phyloP scores from a whole-genome alignment of 1,284 basidiomycete species.

The Trichosporon inkin region DNA sequence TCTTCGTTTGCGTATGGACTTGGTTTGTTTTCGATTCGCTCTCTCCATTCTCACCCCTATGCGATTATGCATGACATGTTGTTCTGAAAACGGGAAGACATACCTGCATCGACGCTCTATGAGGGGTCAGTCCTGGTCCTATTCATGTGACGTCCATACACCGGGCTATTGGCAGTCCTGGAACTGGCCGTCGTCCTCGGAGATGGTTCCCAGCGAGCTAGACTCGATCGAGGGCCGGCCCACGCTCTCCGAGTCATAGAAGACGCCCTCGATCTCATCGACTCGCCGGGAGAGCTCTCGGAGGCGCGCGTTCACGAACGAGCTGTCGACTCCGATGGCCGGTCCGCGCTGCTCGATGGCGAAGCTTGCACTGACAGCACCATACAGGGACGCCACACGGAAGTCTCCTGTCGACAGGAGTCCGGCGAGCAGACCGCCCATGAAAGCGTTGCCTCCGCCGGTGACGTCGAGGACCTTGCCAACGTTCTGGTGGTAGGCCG shows the following conservation, averaged over 20 bases:
- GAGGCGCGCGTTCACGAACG: slow-evolving; percentile 32
- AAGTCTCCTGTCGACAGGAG: slow-evolving; percentile 59
- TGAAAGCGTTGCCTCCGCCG: slow-evolving; percentile 81
- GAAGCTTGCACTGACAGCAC: slow-evolving; percentile 73
- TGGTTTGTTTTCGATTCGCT: slow-evolving; percentile 17
- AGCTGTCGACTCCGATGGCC: neutral
- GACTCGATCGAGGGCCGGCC: neutral
- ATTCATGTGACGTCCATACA: too few species aligned
- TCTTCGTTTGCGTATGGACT: slow-evolving; percentile 16
- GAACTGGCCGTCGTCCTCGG: neutral
- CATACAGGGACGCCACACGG: slow-evolving; percentile 64
- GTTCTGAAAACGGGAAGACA: slow-evolving; percentile 9
- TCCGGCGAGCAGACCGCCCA: slow-evolving; percentile 77
- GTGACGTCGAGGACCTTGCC: slow-evolving; percentile 74
- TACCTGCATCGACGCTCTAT: neutral
- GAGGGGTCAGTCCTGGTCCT: too few species aligned
- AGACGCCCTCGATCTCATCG: neutral
- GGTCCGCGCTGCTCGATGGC: slow-evolving; percentile 71
- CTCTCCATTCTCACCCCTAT: neutral
- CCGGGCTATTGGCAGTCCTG: neutral
- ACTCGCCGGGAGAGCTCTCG: slow-evolving; percentile 14
- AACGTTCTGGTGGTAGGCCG: slow-evolving; percentile 65
- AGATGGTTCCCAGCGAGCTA: neutral
- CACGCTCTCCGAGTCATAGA: neutral
- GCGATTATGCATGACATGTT: slow-evolving; percentile 8